phyloP scores from a whole-genome alignment of 1,284 basidiomycete genomes.

The Austropuccinia psidii region DNA sequence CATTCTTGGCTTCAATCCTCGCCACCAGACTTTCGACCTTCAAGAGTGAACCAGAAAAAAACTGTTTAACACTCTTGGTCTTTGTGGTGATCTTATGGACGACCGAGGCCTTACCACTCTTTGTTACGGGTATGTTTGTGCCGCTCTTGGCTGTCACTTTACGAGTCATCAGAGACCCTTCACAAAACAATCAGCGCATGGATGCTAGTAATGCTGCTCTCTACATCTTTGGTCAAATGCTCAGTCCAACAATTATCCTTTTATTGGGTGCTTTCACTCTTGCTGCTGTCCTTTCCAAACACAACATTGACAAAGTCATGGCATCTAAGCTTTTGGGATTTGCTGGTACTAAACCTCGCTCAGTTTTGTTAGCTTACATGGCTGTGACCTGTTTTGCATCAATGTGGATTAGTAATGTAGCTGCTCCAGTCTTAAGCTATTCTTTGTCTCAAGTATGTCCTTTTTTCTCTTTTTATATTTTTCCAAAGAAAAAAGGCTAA shows the following conservation, averaged over 20 bases:
- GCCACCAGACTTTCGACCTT: constrained; percentile 61
- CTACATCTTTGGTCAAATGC: constrained; percentile 60
- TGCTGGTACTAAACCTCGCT: constrained; percentile 77
- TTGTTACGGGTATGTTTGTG: constrained; percentile 85
- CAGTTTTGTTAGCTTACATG: constrained; percentile 91
- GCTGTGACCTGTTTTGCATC: constrained; percentile 91
- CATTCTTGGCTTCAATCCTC: constrained; percentile 53
- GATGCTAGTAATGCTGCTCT: constrained; percentile 68
- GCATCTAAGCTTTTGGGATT: constrained; percentile 86
- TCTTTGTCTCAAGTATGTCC: constrained; percentile 73
- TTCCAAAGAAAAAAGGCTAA: not conserved
- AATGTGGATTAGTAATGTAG: constrained; percentile 99
- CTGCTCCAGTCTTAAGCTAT: constrained; percentile 93
- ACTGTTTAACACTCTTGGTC: constrained; percentile 79
- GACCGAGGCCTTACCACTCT: constrained; percentile 92
- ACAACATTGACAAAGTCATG: constrained; percentile 81
- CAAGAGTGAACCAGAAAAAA: constrained; percentile 68
- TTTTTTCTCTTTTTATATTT: constrained; percentile 43
- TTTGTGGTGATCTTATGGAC: constrained; percentile 96
- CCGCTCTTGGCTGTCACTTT: constrained; percentile 83
- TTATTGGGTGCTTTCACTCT: constrained; percentile 85
- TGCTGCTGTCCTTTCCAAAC: constrained; percentile 90
- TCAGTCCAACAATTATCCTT: constrained; percentile 89
- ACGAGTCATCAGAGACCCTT: constrained; percentile 65
- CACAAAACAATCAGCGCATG: constrained; percentile 57